Conservation (phyloP, 1,284 basidiomycete genomes). For the Ceratobasidium papillatum region DNA sequence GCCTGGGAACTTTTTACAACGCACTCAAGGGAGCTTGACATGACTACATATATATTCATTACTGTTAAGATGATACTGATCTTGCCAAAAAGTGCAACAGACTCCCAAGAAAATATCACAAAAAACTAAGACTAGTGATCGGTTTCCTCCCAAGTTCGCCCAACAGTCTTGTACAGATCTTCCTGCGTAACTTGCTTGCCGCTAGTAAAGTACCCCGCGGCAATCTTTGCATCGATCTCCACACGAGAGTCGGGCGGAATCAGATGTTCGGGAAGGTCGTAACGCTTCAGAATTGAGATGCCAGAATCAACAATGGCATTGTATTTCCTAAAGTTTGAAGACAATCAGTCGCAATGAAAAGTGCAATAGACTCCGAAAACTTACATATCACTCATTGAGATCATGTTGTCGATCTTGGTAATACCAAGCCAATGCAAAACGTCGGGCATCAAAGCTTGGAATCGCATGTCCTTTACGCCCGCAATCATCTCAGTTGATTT, state of each 20-base stretch:
- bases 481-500: conserved; percentile 92
- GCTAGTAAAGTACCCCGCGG: conserved; percentile 88
- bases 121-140: conserved; percentile 46
- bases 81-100: neutral
- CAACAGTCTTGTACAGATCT: conserved; percentile 85
- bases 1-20: neutral
- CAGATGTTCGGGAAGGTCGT: conserved; percentile 86
- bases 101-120: conserved; percentile 1
- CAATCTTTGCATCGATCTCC: conserved; percentile 96
- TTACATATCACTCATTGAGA: conserved; percentile 91
- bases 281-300: conserved; percentile 82
- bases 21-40: neutral
- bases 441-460: conserved; percentile 97
- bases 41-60: conserved; percentile 2
- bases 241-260: conserved; percentile 92
- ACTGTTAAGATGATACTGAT: neutral
- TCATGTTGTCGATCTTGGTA: conserved; percentile 86
- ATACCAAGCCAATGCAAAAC: conserved; percentile 95
- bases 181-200: conserved; percentile 79
- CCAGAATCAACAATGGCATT: conserved; percentile 90
- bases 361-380: conserved; percentile 45
- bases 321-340: conserved; percentile 76
- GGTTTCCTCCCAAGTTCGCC: conserved; percentile 77
- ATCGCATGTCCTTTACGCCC: conserved; percentile 95
- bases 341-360: conserved; percentile 8